Percentiles rank a stretch among this genome's conserved stretches.
Conservation (phyloP, 1,139 yeast species). For the Kluyveromyces marxianus region DNA sequence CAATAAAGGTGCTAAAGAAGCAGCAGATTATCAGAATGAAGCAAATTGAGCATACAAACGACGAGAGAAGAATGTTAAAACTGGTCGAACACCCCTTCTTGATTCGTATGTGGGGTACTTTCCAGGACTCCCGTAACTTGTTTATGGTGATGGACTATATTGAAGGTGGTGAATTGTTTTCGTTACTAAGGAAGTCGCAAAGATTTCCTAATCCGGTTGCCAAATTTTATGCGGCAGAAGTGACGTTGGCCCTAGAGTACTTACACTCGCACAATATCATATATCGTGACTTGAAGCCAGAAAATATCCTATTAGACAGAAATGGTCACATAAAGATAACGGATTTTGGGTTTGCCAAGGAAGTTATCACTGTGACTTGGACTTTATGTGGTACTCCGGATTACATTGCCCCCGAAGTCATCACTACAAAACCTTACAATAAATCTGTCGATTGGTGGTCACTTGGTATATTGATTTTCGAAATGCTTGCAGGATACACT, state of each 20-base stretch:
- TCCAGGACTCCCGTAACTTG: conserved; percentile 80
- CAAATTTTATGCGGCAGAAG: conserved; percentile 96
- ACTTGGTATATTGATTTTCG: conserved; percentile 84
- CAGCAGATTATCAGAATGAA: conserved; percentile 91
- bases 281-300: conserved; percentile 94
- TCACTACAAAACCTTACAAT: conserved; percentile 92
- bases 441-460: conserved; percentile 99
- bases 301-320: conserved; percentile 82
- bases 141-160: conserved; percentile 98
- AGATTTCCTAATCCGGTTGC: conserved; percentile 97
- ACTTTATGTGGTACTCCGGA: conserved; percentile 98
- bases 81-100: conserved; percentile 91
- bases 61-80: conserved; percentile 89
- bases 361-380: conserved; percentile 90
- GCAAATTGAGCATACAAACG: conserved; percentile 96
- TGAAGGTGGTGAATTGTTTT: conserved; percentile 95
- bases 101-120: conserved; percentile 98
- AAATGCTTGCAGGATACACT: conserved; percentile 96
- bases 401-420: conserved; percentile 96
- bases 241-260: conserved; percentile 84
- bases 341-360: conserved; percentile 96
- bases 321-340: conserved; percentile 94
- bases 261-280: conserved; percentile 86
- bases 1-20: conserved; percentile 87
- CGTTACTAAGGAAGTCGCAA: conserved; percentile 81